Evolutionary conservation across 1,284 basidiomycete genomes (phyloP), one percentile per base, ranked within the genome.

Genomic region (Cryptococcus neoformans): DNA sequence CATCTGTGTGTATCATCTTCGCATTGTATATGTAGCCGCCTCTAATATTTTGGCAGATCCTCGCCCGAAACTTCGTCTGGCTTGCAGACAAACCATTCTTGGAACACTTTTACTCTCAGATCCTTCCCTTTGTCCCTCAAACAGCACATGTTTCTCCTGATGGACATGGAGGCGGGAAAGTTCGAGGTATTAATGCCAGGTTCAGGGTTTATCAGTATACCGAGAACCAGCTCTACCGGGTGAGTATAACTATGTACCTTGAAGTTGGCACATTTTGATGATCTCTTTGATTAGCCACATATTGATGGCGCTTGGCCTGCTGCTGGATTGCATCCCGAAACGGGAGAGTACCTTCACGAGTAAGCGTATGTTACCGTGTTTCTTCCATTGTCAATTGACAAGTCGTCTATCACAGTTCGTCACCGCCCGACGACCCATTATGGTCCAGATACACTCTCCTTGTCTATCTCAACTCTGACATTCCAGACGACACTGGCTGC

Each of bases 261-360:
- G 39, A 28, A 28, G 28, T 28, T 28, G 2, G 28, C 11, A 4
- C 14, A 21, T n/a, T 16, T 12, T 41, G 42, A 16, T 21, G 36
- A 16, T 41, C 21, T 14, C 1, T 28, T 28, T 16, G 48, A 12
- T 16, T 37, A 76, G 74, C 68, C 76, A 1, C 82, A 83, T 58
- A 82, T 83, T 55, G 82, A 83, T 64, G 82, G 82, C 14, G 82
- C 82, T 0, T 84, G 83, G 83, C 82, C 83, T 28, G 78, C 81
- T 1, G 81, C 81, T 0, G 81, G 80, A 1, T 68, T 82, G 5
- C 69, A 80, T 56, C 67, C 78, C 0, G 69, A 67, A 10, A 80
- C 80, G 3, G 77, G 78, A 17, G 74, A 80, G 60, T 84, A 84
- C 67, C 60, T 83, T 48, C 83, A 84, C 75, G 82, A 84, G 73